phyloP scores from a whole-genome alignment of 1,284 basidiomycete genomes.

The Pascua guehoae region DNA sequence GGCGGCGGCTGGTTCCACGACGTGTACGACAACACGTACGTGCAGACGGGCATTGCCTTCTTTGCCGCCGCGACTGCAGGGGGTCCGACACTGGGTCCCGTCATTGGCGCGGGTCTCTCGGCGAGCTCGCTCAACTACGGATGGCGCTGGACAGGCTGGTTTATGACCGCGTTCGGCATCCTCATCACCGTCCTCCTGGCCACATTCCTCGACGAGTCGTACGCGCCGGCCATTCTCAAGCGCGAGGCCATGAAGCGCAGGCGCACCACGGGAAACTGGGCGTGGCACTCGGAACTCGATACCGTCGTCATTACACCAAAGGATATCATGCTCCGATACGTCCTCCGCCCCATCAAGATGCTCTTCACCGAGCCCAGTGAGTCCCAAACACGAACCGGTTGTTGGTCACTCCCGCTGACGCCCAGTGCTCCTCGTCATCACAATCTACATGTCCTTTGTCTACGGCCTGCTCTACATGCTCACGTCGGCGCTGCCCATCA shows the following conservation, averaged over 20 bases:
- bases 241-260: conserved; percentile 9
- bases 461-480: conserved; percentile 29
- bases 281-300: conserved; percentile 21
- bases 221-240: conserved; percentile 19
- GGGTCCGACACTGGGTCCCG: conserved; percentile 14
- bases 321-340: conserved; percentile 19
- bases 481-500: conserved; percentile 23
- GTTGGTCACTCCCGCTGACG: too few relatives aligned
- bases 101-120: conserved; percentile 19
- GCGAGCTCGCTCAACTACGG: conserved; percentile 7
- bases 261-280: conserved; percentile 14
- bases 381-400: too few relatives aligned
- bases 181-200: conserved; percentile 12
- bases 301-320: conserved; percentile 12
- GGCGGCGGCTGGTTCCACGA: conserved; percentile 24
- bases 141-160: conserved; percentile 27
- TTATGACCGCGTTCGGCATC: conserved; percentile 18
- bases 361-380: conserved; percentile 20
- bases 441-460: conserved; percentile 25
- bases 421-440: conserved; percentile 19
- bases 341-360: conserved; percentile 22
- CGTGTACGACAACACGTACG: conserved; percentile 10
- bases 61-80: conserved; percentile 18
- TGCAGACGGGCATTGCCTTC: conserved; percentile 14
- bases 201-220: conserved; percentile 19